Evolutionary conservation across 306 rosid species (phyloP), one percentile per base, ranked within the genome.

Genomic region (Ormosia semicastrata): DNA sequence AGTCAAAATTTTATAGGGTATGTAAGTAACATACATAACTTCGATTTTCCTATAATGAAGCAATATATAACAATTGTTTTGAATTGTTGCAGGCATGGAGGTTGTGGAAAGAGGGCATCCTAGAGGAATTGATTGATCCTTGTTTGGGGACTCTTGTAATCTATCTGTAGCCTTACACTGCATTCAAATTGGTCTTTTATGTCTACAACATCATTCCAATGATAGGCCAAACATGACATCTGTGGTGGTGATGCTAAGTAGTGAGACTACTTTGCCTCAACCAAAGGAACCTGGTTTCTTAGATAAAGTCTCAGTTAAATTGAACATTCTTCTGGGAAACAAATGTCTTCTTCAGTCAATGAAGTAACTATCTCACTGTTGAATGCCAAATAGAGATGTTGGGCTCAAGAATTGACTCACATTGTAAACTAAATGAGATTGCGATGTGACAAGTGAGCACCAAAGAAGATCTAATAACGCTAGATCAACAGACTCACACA

Each of bases 151-250:
- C 0, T 18, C 75, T 1, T 66, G 7, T 2, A 30, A 32, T 44
- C n/a, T 10, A 29, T 8, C 24, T 9, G 66, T 87, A 66, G 86
- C 71, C 17, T 2, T 81, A 3, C 17, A 90, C 15, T 80, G 88
- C 80, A 76, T 86, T 17, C 89, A 90, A 14, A 75, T 87, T 1
- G 87, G 91, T 56, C 84, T 89, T 68, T 76, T 89, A 30, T 89
- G 92, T 69, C 14, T 89, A 39, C 91, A 89, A 46, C 84, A 77
- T 10, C 81, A 57, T 53, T 86, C 85, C 0, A 57, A 86, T 11
- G 90, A 88, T 13, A 60, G 94, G 65, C 89, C 90, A 41, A 43
- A 43, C 15, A 75, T 88, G 89, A 32, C 89, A 0, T 73, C 82
- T 65, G 85, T 84, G 13, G 89, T 88, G 58, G 44, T 84, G 57